These are phyloP conservation scores for Apodospora peruviana DNA, from an alignment of 495 filamentous ascomycete genomes.

Conservation along the genomic window DNA sequence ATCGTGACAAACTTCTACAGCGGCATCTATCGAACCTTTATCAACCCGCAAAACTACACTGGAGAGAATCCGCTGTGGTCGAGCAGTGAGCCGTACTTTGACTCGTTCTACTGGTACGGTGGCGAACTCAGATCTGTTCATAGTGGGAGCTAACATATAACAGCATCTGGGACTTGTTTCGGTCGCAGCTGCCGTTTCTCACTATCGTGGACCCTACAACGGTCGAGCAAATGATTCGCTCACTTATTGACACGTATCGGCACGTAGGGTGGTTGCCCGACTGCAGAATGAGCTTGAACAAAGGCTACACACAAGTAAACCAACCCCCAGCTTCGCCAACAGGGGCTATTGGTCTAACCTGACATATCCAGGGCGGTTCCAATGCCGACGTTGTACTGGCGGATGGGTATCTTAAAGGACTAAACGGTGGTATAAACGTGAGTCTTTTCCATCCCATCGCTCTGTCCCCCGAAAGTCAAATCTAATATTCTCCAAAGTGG, in stretches of 20 bases:
- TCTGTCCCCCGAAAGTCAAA: background rate
- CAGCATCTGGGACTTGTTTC: constrained; percentile 66
- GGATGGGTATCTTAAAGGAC: constrained; percentile 65
- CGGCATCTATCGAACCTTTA: constrained; percentile 64
- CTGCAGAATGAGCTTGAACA: constrained; percentile 58
- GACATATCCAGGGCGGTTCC: constrained; percentile 52
- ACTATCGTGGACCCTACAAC: constrained; percentile 62
- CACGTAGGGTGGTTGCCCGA: constrained; percentile 67
- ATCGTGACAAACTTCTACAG: constrained; percentile 63
- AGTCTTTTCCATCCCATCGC: background rate
- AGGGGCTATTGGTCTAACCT: too few species aligned
- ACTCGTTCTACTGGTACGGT: constrained; percentile 68
- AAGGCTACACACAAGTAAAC: constrained; percentile 59
- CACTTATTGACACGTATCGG: constrained; percentile 65
- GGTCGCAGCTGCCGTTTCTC: constrained; percentile 64
- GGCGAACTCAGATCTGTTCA: constrained; percentile 12
- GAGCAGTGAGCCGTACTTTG: constrained; percentile 70
- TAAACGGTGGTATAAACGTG: constrained; percentile 55
- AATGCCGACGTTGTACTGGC: constrained; percentile 73
- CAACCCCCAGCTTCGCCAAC: background rate
- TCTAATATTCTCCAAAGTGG: constrained; percentile 39
- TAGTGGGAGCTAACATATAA: background rate
- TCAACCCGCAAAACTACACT: constrained; percentile 73
- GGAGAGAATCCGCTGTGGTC: constrained; percentile 73
- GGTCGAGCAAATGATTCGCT: constrained; percentile 62